phyloP scores from a whole-genome alignment of 2,329 filamentous ascomycete species.

The Alternaria longipes region DNA sequence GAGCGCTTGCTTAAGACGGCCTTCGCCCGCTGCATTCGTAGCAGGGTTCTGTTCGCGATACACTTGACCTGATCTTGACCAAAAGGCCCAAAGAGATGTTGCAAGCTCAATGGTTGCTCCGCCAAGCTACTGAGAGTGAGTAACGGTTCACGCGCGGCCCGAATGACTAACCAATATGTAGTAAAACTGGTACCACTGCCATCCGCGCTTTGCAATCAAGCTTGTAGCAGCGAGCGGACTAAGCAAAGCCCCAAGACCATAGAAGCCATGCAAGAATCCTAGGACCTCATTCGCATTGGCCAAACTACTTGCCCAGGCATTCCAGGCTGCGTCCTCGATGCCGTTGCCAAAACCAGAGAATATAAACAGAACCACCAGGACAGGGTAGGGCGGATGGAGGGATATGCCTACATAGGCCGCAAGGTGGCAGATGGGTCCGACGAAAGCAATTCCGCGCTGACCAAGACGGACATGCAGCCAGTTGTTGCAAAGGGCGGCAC shows the following conservation, averaged over 20 bases:
- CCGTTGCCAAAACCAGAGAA: constrained; percentile 76
- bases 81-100: constrained; percentile 65
- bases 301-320: constrained; percentile 73
- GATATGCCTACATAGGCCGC: constrained; percentile 70
- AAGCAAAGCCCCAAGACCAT: constrained; percentile 74
- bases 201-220: constrained; percentile 67
- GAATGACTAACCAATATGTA: constrained; percentile 66
- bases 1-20: constrained; percentile 60
- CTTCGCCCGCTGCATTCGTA: constrained; percentile 50
- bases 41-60: constrained; percentile 61
- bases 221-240: constrained; percentile 73
- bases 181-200: constrained; percentile 76
- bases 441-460: constrained; percentile 74
- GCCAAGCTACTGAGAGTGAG: constrained; percentile 39
- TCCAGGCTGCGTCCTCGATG: constrained; percentile 68
- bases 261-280: constrained; percentile 74
- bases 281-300: constrained; percentile 74
- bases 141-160: background rate
- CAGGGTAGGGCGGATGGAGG: constrained; percentile 72
- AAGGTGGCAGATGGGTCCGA: constrained; percentile 69
- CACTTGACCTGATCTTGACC: constrained; percentile 64
- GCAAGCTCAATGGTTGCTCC: constrained; percentile 65
- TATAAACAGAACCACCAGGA: constrained; percentile 68
- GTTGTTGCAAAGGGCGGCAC: constrained; percentile 70
- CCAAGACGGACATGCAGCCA: constrained; percentile 69